These are phyloP conservation scores for Thermomyces lanuginosus DNA, from an alignment of 2,329 filamentous ascomycete genomes.

Conservation along the genomic window DNA sequence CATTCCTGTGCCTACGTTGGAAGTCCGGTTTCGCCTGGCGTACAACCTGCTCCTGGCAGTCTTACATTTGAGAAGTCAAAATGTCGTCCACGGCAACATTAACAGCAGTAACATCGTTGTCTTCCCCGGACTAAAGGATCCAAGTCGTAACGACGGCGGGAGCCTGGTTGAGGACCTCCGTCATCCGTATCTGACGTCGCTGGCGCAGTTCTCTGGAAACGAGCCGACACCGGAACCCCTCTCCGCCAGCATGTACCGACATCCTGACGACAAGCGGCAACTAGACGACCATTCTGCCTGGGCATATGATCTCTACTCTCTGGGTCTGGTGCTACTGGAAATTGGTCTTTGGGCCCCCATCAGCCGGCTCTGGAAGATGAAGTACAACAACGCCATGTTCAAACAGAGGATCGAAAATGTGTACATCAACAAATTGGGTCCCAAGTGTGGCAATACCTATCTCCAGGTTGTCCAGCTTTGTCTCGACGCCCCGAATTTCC, in stretches of 20 bases:
- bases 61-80: conserved; percentile 39
- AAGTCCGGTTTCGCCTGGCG: conserved; percentile 46
- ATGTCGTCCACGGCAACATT: conserved; percentile 44
- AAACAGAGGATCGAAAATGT: conserved; percentile 47
- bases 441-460: conserved; percentile 48
- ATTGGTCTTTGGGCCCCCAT: conserved; percentile 49
- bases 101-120: conserved; percentile 50
- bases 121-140: conserved; percentile 27
- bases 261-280: conserved; percentile 34
- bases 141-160: conserved; percentile 18
- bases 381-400: conserved; percentile 46
- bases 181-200: conserved; percentile 42
- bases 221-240: conserved; percentile 30
- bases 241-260: conserved; percentile 43
- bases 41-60: conserved; percentile 42
- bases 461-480: conserved; percentile 47
- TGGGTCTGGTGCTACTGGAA: conserved; percentile 46
- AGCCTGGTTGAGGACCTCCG: conserved; percentile 30
- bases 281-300: conserved; percentile 24
- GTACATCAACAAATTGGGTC: conserved; percentile 44
- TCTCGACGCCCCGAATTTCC: conserved; percentile 40
- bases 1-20: conserved; percentile 36
- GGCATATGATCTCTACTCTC: conserved; percentile 42
- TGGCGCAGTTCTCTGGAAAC: conserved; percentile 41
- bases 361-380: conserved; percentile 46